Evolutionary conservation across 2,329 filamentous ascomycete genomes (phyloP).

Genomic region (Claviceps pazoutovae): DNA sequence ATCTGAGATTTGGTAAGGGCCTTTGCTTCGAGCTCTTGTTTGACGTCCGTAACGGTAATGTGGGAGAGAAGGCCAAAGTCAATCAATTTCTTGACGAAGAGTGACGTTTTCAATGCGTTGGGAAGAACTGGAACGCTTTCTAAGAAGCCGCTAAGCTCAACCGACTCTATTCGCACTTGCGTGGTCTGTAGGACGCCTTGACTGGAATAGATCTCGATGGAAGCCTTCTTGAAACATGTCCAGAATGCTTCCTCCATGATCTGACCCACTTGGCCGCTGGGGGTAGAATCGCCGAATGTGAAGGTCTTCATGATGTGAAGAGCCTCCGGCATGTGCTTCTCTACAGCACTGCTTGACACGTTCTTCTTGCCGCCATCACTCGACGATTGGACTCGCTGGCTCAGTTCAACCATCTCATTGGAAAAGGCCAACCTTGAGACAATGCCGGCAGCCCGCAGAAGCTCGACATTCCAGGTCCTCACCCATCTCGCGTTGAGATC

Average conservation of each 20-base stretch:
- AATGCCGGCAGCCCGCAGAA: slow-evolving; percentile 81
- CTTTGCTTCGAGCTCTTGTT: slow-evolving; percentile 65
- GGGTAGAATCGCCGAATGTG: slow-evolving; percentile 79
- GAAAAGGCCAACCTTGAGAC: slow-evolving; percentile 78
- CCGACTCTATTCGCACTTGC: slow-evolving; percentile 60
- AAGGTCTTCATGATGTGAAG: slow-evolving; percentile 78
- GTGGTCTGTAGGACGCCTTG: slow-evolving; percentile 75
- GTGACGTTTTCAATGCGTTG: slow-evolving; percentile 55
- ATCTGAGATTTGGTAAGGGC: slow-evolving; percentile 69
- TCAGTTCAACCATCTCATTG: slow-evolving; percentile 71
- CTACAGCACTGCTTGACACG: slow-evolving; percentile 47
- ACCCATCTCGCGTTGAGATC: slow-evolving; percentile 94
- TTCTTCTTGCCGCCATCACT: slow-evolving; percentile 32
- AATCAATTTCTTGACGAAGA: slow-evolving; percentile 66
- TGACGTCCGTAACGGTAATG: slow-evolving; percentile 78
- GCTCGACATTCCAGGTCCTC: slow-evolving; percentile 87
- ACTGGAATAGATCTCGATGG: slow-evolving; percentile 79
- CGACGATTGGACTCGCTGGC: slow-evolving; percentile 39
- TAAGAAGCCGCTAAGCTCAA: slow-evolving; percentile 59
- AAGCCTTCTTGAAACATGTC: slow-evolving; percentile 72
- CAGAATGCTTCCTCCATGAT: slow-evolving; percentile 93
- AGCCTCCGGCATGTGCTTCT: slow-evolving; percentile 60
- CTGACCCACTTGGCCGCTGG: slow-evolving; percentile 67
- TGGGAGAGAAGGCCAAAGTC: slow-evolving; percentile 79
- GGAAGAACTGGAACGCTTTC: slow-evolving; percentile 80